phyloP scores from a whole-genome alignment of 164 flowering plant species.

The Tinospora cordifolia region DNA sequence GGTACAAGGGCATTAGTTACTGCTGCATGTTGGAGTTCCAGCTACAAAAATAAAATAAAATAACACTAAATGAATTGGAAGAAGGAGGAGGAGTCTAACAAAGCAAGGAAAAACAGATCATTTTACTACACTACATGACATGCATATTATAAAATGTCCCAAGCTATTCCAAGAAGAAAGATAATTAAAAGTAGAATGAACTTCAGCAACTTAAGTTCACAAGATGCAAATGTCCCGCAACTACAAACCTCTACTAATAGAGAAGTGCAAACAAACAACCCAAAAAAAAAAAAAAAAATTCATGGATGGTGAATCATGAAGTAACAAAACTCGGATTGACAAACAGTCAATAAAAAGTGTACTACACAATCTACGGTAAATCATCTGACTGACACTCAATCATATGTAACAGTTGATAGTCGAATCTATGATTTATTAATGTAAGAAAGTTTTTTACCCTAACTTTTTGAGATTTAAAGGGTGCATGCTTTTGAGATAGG shows the following conservation, averaged over 20 bases:
- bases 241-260: neutral
- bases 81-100: neutral
- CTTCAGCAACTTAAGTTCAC: neutral
- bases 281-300: no score
- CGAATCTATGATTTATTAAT: no score
- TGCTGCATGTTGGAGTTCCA: conserved; percentile 62
- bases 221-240: neutral
- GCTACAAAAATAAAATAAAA: conserved; percentile 46
- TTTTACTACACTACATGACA: neutral
- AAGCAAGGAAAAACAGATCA: neutral
- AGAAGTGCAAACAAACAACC: neutral
- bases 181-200: neutral
- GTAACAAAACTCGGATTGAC: neutral
- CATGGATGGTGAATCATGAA: neutral
- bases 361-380: neutral
- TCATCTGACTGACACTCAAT: neutral
- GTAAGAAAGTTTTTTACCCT: no score
- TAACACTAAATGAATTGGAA: no score
- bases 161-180: neutral
- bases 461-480: no score
- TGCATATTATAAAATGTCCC: neutral
- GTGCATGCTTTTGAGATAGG: no score
- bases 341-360: neutral
- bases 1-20: conserved; percentile 65
- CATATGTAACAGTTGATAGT: neutral